These are phyloP conservation scores for Amaranthus palmeri DNA, from an alignment of 148 eudicot genomes.

Conservation along the genomic window DNA sequence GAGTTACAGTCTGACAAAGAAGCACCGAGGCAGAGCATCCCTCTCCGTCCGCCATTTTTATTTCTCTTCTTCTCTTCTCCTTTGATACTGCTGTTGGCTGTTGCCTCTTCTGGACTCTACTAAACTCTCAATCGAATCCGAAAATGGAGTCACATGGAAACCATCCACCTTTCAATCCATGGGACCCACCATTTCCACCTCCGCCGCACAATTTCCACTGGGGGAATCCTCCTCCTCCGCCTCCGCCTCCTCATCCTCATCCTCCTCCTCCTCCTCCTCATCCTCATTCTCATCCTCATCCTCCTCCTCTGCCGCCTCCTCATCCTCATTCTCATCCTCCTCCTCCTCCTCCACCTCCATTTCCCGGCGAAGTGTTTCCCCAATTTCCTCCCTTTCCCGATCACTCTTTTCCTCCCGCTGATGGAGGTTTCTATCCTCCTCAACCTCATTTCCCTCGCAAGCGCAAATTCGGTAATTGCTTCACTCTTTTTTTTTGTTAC, in stretches of 20 bases:
- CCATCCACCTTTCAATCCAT: conserved; percentile 16
- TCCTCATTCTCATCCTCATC: background rate
- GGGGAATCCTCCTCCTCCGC: conserved; percentile 6
- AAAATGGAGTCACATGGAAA: conserved; percentile 19
- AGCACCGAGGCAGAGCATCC: too few species aligned
- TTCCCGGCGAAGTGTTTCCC: conserved; percentile 17
- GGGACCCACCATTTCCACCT: conserved; percentile 22
- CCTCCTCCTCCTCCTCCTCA: conserved; percentile 4
- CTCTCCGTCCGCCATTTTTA: too few species aligned
- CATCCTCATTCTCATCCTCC: conserved; percentile 13
- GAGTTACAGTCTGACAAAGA: too few species aligned
- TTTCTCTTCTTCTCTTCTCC: too few species aligned
- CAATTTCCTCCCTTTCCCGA: conserved; percentile 8
- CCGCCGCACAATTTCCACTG: conserved; percentile 15
- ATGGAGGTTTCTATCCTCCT: conserved; percentile 15
- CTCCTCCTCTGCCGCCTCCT: background rate
- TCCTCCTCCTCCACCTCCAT: background rate
- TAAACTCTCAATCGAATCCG: background rate
- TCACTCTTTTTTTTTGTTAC: background rate
- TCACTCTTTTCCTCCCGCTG: conserved; percentile 11
- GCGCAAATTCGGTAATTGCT: conserved; percentile 29
- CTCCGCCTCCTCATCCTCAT: background rate
- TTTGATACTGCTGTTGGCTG: too few species aligned
- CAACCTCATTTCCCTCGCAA: conserved; percentile 31
- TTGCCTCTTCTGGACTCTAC: too few species aligned